Evolutionary conservation across 768 basidiomycete species (phyloP).

Genomic region (Stropharia rugosoannulata): DNA sequence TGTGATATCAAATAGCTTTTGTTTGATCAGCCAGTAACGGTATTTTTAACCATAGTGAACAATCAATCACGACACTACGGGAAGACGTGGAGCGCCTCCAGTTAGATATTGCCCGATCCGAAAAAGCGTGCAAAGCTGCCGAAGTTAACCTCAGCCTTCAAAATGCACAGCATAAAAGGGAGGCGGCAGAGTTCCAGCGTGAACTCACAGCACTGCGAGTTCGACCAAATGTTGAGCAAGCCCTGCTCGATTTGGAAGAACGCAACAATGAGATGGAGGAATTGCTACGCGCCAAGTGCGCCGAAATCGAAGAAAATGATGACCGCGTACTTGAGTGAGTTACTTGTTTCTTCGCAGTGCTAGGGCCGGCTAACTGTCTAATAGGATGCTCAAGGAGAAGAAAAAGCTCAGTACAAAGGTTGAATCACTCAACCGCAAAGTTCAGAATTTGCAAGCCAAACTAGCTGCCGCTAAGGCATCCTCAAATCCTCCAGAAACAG

Average conservation of each 20-base stretch:
- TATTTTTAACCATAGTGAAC: constrained; percentile 40
- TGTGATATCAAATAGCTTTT: constrained; percentile 24
- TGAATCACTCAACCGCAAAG: constrained; percentile 70
- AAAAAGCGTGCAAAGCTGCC: constrained; percentile 58
- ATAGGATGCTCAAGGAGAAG: constrained; percentile 76
- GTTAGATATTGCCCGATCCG: constrained; percentile 46
- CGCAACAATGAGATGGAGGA: constrained; percentile 77
- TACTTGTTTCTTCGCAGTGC: background rate
- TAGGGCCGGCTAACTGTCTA: background rate
- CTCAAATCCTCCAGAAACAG: constrained; percentile 11
- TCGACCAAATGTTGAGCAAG: constrained; percentile 53
- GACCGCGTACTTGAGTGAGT: constrained; percentile 78
- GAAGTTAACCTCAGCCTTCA: constrained; percentile 69
- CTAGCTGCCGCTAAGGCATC: constrained; percentile 51
- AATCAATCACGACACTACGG: constrained; percentile 35
- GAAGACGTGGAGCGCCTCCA: constrained; percentile 40
- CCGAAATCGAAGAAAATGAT: constrained; percentile 84
- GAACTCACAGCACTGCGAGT: constrained; percentile 54
- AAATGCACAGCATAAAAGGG: constrained; percentile 65
- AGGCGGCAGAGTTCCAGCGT: constrained; percentile 53
- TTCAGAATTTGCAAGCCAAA: constrained; percentile 70
- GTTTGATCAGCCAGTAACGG: constrained; percentile 3
- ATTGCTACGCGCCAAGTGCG: constrained; percentile 62
- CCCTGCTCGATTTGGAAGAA: constrained; percentile 61
- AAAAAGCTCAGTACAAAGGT: constrained; percentile 73